These are phyloP conservation scores for Lasiodiplodia gonubiensis DNA, from an alignment of 2,329 filamentous ascomycete genomes.

Conservation along the genomic window DNA sequence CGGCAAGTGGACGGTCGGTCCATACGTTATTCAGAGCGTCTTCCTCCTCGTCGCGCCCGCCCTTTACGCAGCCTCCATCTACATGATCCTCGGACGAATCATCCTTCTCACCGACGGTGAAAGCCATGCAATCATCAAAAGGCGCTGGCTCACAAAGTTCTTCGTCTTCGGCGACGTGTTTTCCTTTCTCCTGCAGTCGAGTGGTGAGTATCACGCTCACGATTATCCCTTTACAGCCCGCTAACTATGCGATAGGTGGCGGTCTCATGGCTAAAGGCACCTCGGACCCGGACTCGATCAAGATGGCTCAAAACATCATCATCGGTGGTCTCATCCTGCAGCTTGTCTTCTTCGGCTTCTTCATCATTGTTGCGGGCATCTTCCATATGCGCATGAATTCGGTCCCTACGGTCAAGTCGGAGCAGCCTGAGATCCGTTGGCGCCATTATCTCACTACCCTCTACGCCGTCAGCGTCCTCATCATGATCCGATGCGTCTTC, in stretches of 20 bases:
- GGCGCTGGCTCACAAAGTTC: conserved; percentile 47
- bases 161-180: conserved; percentile 53
- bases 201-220: background rate
- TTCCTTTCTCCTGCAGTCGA: conserved; percentile 49
- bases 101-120: conserved; percentile 45
- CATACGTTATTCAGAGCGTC: conserved; percentile 53
- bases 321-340: conserved; percentile 42
- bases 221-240: no score
- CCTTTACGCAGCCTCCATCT: conserved; percentile 55
- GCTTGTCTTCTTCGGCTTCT: conserved; percentile 42
- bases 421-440: conserved; percentile 33
- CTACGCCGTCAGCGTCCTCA: conserved; percentile 52
- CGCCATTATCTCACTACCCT: conserved; percentile 49
- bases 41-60: conserved; percentile 55
- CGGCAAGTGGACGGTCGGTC: conserved; percentile 38
- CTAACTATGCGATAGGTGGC: background rate
- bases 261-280: conserved; percentile 16
- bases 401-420: conserved; percentile 1
- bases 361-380: conserved; percentile 39
- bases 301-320: conserved; percentile 17
- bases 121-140: conserved; percentile 42
- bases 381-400: conserved; percentile 35
- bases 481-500: conserved; percentile 57
- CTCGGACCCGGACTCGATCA: background rate
- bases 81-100: conserved; percentile 52